Conservation (phyloP, 2,329 filamentous ascomycete genomes). For the Hymenoscyphus infarciens region DNA sequence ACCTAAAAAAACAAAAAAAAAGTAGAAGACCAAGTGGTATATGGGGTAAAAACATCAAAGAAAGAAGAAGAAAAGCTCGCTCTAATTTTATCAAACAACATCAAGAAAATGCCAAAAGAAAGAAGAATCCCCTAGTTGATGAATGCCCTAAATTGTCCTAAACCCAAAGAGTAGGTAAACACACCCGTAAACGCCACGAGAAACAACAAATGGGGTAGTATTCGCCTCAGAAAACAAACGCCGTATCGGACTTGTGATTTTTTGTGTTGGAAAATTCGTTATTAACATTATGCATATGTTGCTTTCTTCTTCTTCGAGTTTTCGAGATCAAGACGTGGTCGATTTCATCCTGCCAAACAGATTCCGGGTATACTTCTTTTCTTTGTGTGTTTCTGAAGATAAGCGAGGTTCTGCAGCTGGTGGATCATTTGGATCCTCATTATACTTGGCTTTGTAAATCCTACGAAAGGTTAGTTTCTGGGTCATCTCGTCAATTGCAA, state of each 20-base stretch:
- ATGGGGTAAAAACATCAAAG: no score
- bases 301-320: background rate
- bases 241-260: background rate
- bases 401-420: conserved; percentile 37
- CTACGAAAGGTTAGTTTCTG: conserved; percentile 42
- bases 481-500: background rate
- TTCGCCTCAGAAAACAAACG: background rate
- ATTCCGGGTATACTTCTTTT: conserved; percentile 70
- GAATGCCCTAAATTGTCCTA: background rate
- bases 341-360: conserved; percentile 57
- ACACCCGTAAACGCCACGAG: background rate
- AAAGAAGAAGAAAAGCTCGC: no score
- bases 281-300: conserved; percentile 16
- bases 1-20: no score
- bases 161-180: background rate
- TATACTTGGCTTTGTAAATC: conserved; percentile 97
- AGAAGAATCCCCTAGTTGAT: no score
- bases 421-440: conserved; percentile 51
- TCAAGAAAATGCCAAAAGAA: no score
- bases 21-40: no score
- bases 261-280: conserved; percentile 5
- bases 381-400: conserved; percentile 30
- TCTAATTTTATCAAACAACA: no score
- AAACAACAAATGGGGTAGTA: background rate
- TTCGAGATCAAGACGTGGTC: conserved; percentile 1